phyloP scores from a whole-genome alignment of 2,329 filamentous ascomycete species.

The Graphiopsis chlorocephala region DNA sequence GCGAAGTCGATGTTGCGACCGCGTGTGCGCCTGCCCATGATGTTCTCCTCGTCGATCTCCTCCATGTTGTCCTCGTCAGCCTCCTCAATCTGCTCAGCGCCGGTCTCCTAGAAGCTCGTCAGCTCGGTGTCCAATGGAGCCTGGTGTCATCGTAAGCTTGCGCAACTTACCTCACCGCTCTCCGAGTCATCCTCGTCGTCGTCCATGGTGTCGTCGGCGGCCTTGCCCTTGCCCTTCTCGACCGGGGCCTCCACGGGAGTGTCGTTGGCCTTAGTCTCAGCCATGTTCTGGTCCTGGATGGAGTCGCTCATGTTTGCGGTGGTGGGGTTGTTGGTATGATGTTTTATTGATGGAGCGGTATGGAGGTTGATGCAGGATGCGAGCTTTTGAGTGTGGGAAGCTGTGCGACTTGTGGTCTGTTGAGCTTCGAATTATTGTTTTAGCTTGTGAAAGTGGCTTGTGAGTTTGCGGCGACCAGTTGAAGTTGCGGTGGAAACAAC shows the following conservation, averaged over 20 bases:
- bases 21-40: slow-evolving; percentile 80
- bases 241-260: slow-evolving; percentile 35
- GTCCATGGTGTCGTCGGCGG: slow-evolving; percentile 65
- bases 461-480: slow-evolving; percentile 1
- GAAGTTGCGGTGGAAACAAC: slow-evolving; percentile 15
- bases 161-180: slow-evolving; percentile 36
- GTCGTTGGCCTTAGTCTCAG: slow-evolving; percentile 27
- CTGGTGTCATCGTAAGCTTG: not conserved
- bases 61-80: slow-evolving; percentile 80
- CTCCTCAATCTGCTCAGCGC: slow-evolving; percentile 55
- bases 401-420: not conserved
- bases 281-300: slow-evolving; percentile 25
- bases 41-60: slow-evolving; percentile 87
- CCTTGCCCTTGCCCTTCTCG: slow-evolving; percentile 88
- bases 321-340: slow-evolving; percentile 2
- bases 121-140: slow-evolving; percentile 5
- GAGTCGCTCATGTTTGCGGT: slow-evolving; percentile 27
- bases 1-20: slow-evolving; percentile 91
- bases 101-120: slow-evolving; percentile 17
- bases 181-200: slow-evolving; percentile 45
- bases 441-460: slow-evolving; percentile 6
- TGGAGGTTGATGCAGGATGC: not conserved
- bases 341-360: slow-evolving; percentile 14
- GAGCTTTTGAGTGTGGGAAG: not conserved
- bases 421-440: not conserved